phyloP scores from a whole-genome alignment of 371 early-diverging fungal genomes.

The Actinomortierella ambigua region DNA sequence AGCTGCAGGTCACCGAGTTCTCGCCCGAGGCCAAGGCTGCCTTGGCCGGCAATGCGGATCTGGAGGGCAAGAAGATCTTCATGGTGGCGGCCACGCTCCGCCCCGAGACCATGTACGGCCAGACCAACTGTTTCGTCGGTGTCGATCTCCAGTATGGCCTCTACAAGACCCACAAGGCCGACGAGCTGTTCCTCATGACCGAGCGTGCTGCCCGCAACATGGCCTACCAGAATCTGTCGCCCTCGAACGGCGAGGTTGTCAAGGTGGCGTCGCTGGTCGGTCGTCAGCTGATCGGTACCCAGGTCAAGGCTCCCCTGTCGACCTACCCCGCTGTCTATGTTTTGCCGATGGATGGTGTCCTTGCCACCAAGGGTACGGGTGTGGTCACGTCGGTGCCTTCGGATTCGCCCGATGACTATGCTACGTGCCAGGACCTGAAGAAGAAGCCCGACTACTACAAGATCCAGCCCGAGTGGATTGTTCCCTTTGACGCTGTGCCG shows the following conservation, averaged over 20 bases:
- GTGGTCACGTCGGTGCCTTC: constrained; percentile 98
- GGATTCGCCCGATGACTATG: constrained; percentile 97
- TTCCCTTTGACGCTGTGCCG: constrained; percentile 80
- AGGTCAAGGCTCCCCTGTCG: constrained; percentile 90
- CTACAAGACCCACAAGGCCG: constrained; percentile 75
- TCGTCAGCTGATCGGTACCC: constrained; percentile 84
- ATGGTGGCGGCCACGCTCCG: constrained; percentile 97
- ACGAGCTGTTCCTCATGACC: constrained; percentile 85
- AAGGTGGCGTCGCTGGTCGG: constrained; percentile 85
- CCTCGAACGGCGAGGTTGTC: constrained; percentile 64
- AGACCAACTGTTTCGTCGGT: constrained; percentile 98
- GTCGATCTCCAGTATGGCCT: constrained; percentile 91
- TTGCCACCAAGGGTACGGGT: constrained; percentile 96
- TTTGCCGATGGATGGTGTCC: constrained; percentile 96
- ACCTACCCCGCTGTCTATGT: constrained; percentile 84
- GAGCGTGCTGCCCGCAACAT: constrained; percentile 96
- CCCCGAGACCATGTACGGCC: constrained; percentile 99
- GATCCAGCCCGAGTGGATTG: constrained; percentile 88
- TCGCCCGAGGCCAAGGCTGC: constrained; percentile 54
- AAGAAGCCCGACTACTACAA: constrained; percentile 95
- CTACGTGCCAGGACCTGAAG: constrained; percentile 86
- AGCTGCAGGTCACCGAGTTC: constrained; percentile 79
- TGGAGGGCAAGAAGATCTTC: constrained; percentile 80
- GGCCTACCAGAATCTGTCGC: constrained; percentile 90
- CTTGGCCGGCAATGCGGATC: constrained; percentile 56